Evolutionary conservation across 371 early-diverging fungal species (phyloP).

Genomic region (Apophysomyces ossiformis): DNA sequence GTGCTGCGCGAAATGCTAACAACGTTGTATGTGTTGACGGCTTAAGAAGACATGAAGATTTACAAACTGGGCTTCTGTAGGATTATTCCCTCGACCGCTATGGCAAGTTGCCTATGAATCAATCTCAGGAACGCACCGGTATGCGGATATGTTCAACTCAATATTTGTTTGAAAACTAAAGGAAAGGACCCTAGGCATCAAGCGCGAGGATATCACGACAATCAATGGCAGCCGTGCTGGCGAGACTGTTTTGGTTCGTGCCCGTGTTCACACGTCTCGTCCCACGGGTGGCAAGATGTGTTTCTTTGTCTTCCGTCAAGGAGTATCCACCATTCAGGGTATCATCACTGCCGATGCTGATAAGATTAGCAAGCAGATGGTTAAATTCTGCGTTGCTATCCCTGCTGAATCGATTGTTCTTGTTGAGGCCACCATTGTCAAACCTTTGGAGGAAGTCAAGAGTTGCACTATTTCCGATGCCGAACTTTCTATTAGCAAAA

Average conservation of each 20-base stretch:
- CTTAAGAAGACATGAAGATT: background rate
- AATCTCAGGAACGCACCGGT: constrained; percentile 77
- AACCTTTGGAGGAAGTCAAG: constrained; percentile 85
- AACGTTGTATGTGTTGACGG: constrained; percentile 48
- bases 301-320: constrained; percentile 93
- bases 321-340: constrained; percentile 88
- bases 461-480: constrained; percentile 91
- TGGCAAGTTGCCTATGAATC: constrained; percentile 89
- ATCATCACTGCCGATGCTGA: constrained; percentile 71
- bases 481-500: constrained; percentile 81
- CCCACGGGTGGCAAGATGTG: constrained; percentile 89
- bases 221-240: constrained; percentile 71
- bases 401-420: constrained; percentile 89
- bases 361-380: constrained; percentile 92
- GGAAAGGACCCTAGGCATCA: constrained; percentile 33
- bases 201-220: constrained; percentile 56
- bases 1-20: constrained; percentile 80
- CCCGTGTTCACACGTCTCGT: constrained; percentile 90
- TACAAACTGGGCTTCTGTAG: constrained; percentile 26
- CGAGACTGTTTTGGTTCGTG: constrained; percentile 81
- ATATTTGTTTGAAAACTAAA: background rate
- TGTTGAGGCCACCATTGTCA: constrained; percentile 80
- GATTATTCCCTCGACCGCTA: constrained; percentile 86
- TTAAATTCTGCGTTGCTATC: constrained; percentile 88
- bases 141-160: constrained; percentile 18